Percentiles rank a stretch among this genome's conserved stretches.
Evolutionary conservation across 306 rosid genomes (phyloP).

Genomic region (Lotus japonicus): DNA sequence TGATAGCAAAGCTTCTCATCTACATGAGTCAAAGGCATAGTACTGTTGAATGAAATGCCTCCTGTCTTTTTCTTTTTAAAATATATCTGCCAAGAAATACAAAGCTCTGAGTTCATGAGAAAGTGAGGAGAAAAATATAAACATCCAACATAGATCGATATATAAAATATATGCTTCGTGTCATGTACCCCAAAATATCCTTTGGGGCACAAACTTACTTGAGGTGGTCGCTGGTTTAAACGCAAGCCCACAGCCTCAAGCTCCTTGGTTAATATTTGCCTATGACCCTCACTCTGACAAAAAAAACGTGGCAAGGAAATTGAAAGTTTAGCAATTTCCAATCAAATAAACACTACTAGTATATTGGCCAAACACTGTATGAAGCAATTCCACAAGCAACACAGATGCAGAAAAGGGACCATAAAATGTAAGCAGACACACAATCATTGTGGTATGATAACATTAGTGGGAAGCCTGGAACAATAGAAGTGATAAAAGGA

Average conservation of each 20-base stretch:
- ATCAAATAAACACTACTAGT: background rate
- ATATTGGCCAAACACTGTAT: background rate
- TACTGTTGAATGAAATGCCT: constrained; percentile 96
- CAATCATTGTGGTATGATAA: background rate
- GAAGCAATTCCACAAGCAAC: constrained; percentile 9
- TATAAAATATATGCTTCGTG: background rate
- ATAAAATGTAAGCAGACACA: background rate
- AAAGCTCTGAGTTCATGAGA: constrained; percentile 17
- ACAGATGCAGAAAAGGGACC: background rate
- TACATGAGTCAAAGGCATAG: constrained; percentile 83
- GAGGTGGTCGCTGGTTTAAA: constrained; percentile 95
- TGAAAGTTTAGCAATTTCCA: constrained; percentile 1
- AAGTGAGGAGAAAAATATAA: background rate
- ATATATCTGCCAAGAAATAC: constrained; percentile 65
- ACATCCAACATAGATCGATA: constrained; percentile 10
- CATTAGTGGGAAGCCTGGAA: background rate
- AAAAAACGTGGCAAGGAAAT: constrained; percentile 3
- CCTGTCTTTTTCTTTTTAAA: constrained; percentile 97
- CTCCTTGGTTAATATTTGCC: constrained; percentile 94
- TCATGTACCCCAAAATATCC: constrained; percentile 3
- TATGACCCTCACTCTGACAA: constrained; percentile 95
- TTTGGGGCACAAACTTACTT: constrained; percentile 39
- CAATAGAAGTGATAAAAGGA: background rate
- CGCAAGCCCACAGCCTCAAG: constrained; percentile 99
- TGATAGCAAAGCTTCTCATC: constrained; percentile 98